phyloP scores from a whole-genome alignment of 2,329 filamentous ascomycete genomes.

The Aspergillus sp. region DNA sequence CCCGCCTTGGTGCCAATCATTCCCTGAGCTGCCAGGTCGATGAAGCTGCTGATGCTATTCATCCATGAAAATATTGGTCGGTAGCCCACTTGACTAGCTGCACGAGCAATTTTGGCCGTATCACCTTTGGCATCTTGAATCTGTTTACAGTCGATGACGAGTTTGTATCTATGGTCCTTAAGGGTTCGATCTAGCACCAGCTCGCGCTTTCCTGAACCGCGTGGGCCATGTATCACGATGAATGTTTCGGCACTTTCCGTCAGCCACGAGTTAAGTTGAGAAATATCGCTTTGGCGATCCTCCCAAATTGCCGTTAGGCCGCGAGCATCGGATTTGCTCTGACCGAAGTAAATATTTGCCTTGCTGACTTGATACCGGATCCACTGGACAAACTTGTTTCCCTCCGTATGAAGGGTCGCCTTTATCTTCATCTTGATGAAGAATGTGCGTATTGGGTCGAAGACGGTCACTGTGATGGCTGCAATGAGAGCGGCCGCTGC shows the following conservation, averaged over 20 bases:
- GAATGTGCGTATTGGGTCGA: slow-evolving; percentile 91
- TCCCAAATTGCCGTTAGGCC: slow-evolving; percentile 82
- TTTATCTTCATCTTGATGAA: slow-evolving; percentile 89
- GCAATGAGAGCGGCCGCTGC: slow-evolving; percentile 77
- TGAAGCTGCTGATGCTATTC: slow-evolving; percentile 87
- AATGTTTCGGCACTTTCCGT: slow-evolving; percentile 88
- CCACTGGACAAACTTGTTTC: slow-evolving; percentile 76
- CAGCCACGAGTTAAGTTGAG: slow-evolving; percentile 80
- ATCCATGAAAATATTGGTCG: slow-evolving; percentile 94
- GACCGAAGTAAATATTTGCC: slow-evolving; percentile 46
- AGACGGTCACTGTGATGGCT: slow-evolving; percentile 79
- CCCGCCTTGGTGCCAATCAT: slow-evolving; percentile 93
- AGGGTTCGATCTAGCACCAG: slow-evolving; percentile 83
- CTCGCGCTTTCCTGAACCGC: slow-evolving; percentile 87
- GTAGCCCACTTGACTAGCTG: slow-evolving; percentile 83
- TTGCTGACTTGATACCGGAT: slow-evolving; percentile 63
- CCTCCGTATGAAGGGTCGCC: slow-evolving; percentile 69
- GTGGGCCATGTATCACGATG: slow-evolving; percentile 87
- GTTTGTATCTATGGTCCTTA: slow-evolving; percentile 70
- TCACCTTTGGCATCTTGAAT: slow-evolving; percentile 91
- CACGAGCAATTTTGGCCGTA: slow-evolving; percentile 75
- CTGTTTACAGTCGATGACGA: slow-evolving; percentile 89
- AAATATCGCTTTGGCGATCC: slow-evolving; percentile 77
- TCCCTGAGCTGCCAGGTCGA: slow-evolving; percentile 89
- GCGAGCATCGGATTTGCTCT: slow-evolving; percentile 59